Evolutionary conservation across 2,329 filamentous ascomycete genomes (phyloP).

Genomic region (Diplodia intermedia): DNA sequence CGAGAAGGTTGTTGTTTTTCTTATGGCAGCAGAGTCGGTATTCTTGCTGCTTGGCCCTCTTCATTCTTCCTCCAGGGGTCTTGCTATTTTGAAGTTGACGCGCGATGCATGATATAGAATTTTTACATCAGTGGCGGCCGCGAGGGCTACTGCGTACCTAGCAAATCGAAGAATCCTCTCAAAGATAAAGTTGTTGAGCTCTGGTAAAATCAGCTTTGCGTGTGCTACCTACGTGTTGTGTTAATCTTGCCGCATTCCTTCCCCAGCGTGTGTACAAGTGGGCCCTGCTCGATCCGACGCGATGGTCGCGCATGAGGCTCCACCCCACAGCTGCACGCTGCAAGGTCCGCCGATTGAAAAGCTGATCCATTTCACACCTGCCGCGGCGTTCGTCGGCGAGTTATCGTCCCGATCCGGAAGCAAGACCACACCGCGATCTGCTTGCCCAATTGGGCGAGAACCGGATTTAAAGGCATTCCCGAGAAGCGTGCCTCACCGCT

Average conservation of each 20-base stretch:
- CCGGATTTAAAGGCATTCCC: background rate
- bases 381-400: background rate
- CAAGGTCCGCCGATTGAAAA: background rate
- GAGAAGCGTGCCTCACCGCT: background rate
- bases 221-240: too few relatives aligned
- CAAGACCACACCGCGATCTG: background rate
- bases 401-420: background rate
- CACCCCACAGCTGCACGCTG: slow-evolving; percentile 16
- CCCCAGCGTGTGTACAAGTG: background rate
- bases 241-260: too few relatives aligned
- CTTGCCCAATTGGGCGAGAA: background rate
- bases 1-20: background rate
- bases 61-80: background rate
- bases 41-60: background rate
- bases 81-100: slow-evolving; percentile 12
- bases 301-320: slow-evolving; percentile 3
- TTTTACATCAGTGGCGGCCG: background rate
- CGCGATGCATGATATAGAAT: slow-evolving; percentile 18
- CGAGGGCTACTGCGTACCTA: background rate
- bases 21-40: background rate
- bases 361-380: background rate
- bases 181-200: too few relatives aligned
- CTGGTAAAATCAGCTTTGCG: too few relatives aligned
- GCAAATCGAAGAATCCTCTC: background rate
- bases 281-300: background rate